Base-by-base conservation (phyloP, 2,329 filamentous ascomycete genomes). In the Torrubiella hemipterigena region DNA sequence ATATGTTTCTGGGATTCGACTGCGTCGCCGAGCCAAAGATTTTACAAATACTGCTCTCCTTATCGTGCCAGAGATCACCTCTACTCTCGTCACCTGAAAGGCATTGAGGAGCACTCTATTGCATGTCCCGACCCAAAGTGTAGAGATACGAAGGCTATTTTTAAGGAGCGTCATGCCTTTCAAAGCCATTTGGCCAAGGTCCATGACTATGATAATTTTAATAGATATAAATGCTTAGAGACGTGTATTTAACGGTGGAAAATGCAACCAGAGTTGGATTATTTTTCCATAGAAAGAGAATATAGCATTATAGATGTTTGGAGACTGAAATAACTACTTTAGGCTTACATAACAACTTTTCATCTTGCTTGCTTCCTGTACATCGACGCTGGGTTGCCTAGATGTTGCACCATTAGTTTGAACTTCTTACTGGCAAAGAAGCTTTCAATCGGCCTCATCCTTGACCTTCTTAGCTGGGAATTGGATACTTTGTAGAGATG, bases 141-240 rank as follows among this genome's bases (percentile, higher is more conserved):
- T 14, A n/a, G 7, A 13, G 27, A 29, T 11, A 29, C n/a, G 14
- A 29, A 29, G 21, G 27, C 27, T 10, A 29, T 29, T 19, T 29
- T 29, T 19, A 7, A 29, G n/a, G 21, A n/a, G 21, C 27, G 19
- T 9, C 27, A 7, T 7, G 27, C 27, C 21, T 29, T 19, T 14
- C 7, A 29, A 21, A 4, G 16, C 21, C 12, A 29, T 19, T 29
- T 29, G 7, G 16, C 27, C 13, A 10, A 29, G 17, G 6, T 19
- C 16, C 7, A 29, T 29, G 7, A 19, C 27, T 29, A 29, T 19
- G 7, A 20, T 29, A 29, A 29, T 13, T 29, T 29, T 19, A 29
- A 29, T 19, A 26, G 17, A 29, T 19, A 29, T 6, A 29, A 29
- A 20, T n/a, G n/a, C n/a, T n/a, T n/a, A 18, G 11, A 17, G 7